Evolutionary conservation across 164 flowering plant species (phyloP), one percentile per base, ranked within the genome.

Genomic region (Stephania japonica): DNA sequence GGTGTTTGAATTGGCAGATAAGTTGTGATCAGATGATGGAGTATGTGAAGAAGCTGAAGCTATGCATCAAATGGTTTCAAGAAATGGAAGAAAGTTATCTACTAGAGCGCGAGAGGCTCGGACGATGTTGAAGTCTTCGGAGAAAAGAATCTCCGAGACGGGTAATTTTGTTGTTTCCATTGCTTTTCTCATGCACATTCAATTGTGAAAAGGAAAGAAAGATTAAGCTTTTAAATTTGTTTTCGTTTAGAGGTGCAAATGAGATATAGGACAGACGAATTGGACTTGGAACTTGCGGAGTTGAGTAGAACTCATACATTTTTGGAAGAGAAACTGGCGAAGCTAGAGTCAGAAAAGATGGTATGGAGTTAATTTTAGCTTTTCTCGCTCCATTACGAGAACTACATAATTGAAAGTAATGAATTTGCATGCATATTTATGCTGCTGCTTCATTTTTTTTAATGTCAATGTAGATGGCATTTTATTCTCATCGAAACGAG

Each of bases 1-100:
- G 68, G 9, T 11, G 27, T 69, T 50, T 6, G 13, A 27, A 18
- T 82, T 75, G 76, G 16, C 76, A 93, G 98, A 93, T 88, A 59
- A 91, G 85, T 78, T 79, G 85, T 73, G 98, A 93, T 61, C 85
- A 84, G 42, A 83, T 87, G 91, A 71, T 79, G 38, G 97, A 87
- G 18, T 85, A 88, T 49, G 85, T 89, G 3, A 91, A 78, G 73
- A 86, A 82, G 84, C 88, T 93, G 38, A 83, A 85, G 75, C 80
- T 80, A 19, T 93, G 94, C 74, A 82, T 91, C 19, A 91, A 75
- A 75, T 93, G 97, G 93, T 90, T 87, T 67, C 90, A 86, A 82
- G 89, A 87, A 70, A 79, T 79, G 3, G 93, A 87, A 77, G 82
- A 68, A 62, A 80, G 77, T 64, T 81, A 83, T 59, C 56, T 79